Evolutionary conservation across 129 eudicot genomes (phyloP), one percentile per base, ranked within the genome.

Genomic region (Flaveria bidentis): DNA sequence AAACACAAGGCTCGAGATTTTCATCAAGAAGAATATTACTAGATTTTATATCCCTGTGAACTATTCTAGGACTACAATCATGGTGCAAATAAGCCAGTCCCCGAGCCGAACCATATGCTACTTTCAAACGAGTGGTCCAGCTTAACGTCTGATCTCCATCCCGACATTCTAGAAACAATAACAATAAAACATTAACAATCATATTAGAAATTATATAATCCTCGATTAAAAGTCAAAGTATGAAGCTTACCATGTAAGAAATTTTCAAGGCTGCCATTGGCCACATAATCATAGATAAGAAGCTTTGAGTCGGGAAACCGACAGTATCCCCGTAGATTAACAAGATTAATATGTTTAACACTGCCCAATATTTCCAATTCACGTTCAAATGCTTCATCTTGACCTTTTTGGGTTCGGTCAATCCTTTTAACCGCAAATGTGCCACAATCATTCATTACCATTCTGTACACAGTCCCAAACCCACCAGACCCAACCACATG

Each of bases 371-470:
- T 83, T 74, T 91, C 98, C 56, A 94, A 80, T 73, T 94, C 98
- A 68, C 87, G 82, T 73, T 94, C 98, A 25, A 94, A 94, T 17
- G 82, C 93, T 70, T 89, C 90, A 76, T 94, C 97, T 28, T 84
- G 93, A 44, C 92, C 92, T 86, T 94, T 96, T 55, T 96, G 91
- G 60, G 86, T 81, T n/a, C 92, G 83, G 61, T 94, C 98, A 10
- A 94, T 91, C 82, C 88, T 87, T 73, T 94, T 94, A 47, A 94
- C 98, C 18, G 98, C 98, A 80, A 91, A 94, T 14, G 97, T 94
- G 4, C 97, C 97, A 82, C 98, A 94, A 76, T 94, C 98, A 53
- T 91, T 94, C 98, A 94, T 94, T 20, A 94, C 97, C 98, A 94
- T 91, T 79, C 98, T 79, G 64, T 89, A 94, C 1, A 94, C 98